Conservation (phyloP, 225 moss, liverwort and hornwort species). For the Straminergon stramineum region DNA sequence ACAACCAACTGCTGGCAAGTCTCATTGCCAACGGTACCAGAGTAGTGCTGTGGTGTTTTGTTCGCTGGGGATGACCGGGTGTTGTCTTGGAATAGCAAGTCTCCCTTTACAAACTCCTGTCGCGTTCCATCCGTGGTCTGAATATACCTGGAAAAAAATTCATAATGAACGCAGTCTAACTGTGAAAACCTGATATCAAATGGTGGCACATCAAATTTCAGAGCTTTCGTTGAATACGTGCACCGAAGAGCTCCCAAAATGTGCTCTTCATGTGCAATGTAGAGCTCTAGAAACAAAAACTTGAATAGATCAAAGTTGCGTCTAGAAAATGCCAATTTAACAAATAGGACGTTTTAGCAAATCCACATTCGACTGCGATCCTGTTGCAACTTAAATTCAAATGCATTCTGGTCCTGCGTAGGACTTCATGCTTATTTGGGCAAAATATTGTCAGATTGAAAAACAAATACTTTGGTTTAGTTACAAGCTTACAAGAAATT, state of each 20-base stretch:
- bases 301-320: background rate
- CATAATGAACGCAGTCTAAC: background rate
- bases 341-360: too few species aligned
- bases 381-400: background rate
- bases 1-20: constrained; percentile 22
- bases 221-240: background rate
- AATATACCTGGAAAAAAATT: constrained; percentile 3
- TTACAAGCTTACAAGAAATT: background rate
- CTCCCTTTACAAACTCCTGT: constrained; percentile 4
- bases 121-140: constrained; percentile 29
- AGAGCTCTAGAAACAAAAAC: background rate
- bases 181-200: background rate
- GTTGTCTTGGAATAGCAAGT: constrained; percentile 36
- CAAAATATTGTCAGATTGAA: background rate
- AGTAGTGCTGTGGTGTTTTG: constrained; percentile 24
- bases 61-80: constrained; percentile 2
- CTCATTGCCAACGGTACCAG: constrained; percentile 12
- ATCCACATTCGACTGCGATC: background rate
- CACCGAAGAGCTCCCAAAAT: background rate
- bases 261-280: background rate
- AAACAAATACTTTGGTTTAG: background rate
- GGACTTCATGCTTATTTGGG: background rate
- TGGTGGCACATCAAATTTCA: background rate
- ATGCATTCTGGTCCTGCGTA: background rate
- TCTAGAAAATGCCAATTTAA: background rate